Evolutionary conservation across 768 basidiomycete species (phyloP), one percentile per base, ranked within the genome.

Genomic region (Macrolepiota dolichaula): DNA sequence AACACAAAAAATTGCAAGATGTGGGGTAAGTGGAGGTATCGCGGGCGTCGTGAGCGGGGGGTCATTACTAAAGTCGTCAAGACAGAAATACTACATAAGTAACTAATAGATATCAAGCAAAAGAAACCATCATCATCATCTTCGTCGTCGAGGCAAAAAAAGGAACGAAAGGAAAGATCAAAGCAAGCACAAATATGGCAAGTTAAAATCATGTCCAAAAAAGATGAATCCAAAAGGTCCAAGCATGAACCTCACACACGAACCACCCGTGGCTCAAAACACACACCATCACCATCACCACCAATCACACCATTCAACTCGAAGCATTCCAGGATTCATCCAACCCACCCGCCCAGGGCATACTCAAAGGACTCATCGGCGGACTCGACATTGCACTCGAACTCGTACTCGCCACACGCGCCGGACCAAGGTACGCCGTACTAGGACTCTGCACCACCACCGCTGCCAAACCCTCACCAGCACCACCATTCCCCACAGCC

Each of bases 321-420:
- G 71, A 65, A 11, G 77, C 70, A 25, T 63, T 74, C 79, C 79
- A 80, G 61, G 72, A 70, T 40, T 70, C 69, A 61, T 75, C 73
- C 52, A 80, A 67, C 9, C 79, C 79, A 27, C 65, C 73, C 11
- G 73, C 78, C 79, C 79, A 80, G 1, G 79, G 79, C 11, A 74
- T 73, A 61, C 71, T 70, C 62, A 69, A 62, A 25, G 73, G 73
- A 51, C 70, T 73, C 38, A 66, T 51, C 50, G 70, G 66, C 36
- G 46, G 32, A 49, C 47, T 47, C 42, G 56, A 57, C 47, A 57
- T 50, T 19, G 22, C 56, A 57, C 47, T 59, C 38, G 46, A 22
- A 50, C 32, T 35, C 9, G n/a, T 35, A 25, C 42, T 56, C 17
- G 24, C 49, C 38, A 40, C 57, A 25, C 27, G 49, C 50, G 36